phyloP scores from a whole-genome alignment of 2,329 filamentous ascomycete genomes.

The Elsinoe australis region DNA sequence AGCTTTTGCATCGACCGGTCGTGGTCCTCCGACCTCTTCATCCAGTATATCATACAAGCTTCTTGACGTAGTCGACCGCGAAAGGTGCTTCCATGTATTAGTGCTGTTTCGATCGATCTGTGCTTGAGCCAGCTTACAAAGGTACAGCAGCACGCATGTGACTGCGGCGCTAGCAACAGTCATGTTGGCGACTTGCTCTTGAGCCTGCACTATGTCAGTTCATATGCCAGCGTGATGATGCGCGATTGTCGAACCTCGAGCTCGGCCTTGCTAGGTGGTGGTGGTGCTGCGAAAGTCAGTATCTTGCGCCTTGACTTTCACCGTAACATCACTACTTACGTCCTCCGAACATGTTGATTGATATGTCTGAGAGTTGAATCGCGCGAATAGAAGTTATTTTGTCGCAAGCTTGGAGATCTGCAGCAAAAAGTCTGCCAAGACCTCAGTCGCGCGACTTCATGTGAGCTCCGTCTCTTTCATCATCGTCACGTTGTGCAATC shows the following conservation, averaged over 20 bases:
- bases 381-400: neutral
- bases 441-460: conserved; percentile 1
- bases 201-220: conserved; percentile 29
- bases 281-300: conserved; percentile 55
- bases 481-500: no score
- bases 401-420: conserved; percentile 7
- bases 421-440: conserved; percentile 2
- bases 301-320: conserved; percentile 17
- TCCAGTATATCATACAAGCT: conserved; percentile 33
- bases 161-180: conserved; percentile 61
- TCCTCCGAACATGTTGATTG: conserved; percentile 55
- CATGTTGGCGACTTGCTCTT: conserved; percentile 59
- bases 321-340: conserved; percentile 37
- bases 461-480: conserved; percentile 1
- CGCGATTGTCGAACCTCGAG: conserved; percentile 41
- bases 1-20: no score
- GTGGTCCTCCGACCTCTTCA: no score
- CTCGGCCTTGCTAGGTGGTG: conserved; percentile 62
- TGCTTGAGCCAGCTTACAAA: no score
- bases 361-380: neutral
- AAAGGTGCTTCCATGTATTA: conserved; percentile 52
- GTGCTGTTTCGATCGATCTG: no score
- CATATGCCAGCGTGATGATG: neutral
- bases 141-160: conserved; percentile 61
- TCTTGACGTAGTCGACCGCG: conserved; percentile 47